phyloP scores from a whole-genome alignment of 2,329 filamentous ascomycete genomes.

The Fusarium torreyae region DNA sequence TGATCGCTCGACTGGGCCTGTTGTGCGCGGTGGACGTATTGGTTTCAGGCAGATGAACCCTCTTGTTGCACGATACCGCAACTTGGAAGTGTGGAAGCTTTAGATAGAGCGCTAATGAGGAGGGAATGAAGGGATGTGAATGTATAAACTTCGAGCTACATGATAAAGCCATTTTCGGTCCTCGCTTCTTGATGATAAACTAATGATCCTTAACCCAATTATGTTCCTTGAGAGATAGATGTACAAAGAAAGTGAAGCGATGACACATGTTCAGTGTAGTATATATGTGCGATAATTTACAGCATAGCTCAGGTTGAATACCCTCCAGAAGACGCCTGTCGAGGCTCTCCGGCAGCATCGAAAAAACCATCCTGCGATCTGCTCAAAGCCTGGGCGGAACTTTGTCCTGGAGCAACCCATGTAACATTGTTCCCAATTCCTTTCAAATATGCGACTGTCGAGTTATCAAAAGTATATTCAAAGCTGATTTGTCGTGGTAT shows the following conservation, averaged over 20 bases:
- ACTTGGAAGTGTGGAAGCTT: slow-evolving; percentile 44
- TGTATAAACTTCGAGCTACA: background rate
- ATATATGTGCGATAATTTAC: no score
- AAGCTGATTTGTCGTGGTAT: slow-evolving; percentile 78
- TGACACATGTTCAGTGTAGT: no score
- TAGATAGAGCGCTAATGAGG: background rate
- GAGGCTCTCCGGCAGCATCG: slow-evolving; percentile 86
- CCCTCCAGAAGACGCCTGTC: slow-evolving; percentile 81
- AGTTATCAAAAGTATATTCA: slow-evolving; percentile 80
- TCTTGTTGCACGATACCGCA: slow-evolving; percentile 43
- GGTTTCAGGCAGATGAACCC: slow-evolving; percentile 46
- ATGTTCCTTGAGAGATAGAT: no score
- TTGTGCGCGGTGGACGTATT: slow-evolving; percentile 38
- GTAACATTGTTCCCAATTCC: slow-evolving; percentile 81
- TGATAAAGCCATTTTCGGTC: no score
- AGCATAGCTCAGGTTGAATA: slow-evolving; percentile 55
- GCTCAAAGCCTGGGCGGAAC: slow-evolving; percentile 81
- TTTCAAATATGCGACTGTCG: slow-evolving; percentile 76
- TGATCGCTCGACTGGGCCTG: slow-evolving; percentile 39
- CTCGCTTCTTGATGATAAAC: no score
- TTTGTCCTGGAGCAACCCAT: slow-evolving; percentile 76
- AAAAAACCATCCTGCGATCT: slow-evolving; percentile 76
- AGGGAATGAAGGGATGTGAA: background rate
- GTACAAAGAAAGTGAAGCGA: no score
- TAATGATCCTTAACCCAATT: no score